Conservation (phyloP, 2,329 filamentous ascomycete species). For the Nemania sp. region DNA sequence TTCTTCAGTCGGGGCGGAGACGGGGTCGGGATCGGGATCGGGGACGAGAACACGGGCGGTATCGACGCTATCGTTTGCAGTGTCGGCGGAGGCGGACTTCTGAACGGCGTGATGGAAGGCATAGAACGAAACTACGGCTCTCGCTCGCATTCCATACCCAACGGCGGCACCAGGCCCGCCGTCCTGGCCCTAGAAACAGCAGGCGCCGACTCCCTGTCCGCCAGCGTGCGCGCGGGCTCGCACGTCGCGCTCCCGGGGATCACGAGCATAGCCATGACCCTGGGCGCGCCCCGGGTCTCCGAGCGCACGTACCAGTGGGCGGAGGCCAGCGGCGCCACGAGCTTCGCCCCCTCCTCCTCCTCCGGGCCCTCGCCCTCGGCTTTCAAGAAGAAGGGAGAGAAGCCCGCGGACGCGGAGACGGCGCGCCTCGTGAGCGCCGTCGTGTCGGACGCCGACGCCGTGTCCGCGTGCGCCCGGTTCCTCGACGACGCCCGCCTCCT, state of each 20-base stretch:
- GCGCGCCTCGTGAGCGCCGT: conserved; percentile 59
- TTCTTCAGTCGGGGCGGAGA: conserved; percentile 39
- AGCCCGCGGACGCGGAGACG: background rate
- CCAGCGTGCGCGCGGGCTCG: conserved; percentile 59
- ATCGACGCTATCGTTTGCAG: conserved; percentile 76
- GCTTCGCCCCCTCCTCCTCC: background rate
- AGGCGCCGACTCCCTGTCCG: conserved; percentile 72
- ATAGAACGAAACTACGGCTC: conserved; percentile 51
- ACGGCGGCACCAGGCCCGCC: conserved; percentile 40
- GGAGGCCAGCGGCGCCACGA: conserved; percentile 32
- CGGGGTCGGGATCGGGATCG: conserved; percentile 30
- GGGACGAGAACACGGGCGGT: conserved; percentile 30
- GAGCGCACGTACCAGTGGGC: conserved; percentile 69
- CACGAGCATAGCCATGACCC: conserved; percentile 73
- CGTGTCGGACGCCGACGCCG: conserved; percentile 76
- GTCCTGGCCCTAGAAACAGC: conserved; percentile 77
- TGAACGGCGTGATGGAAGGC: conserved; percentile 76
- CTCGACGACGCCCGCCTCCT: conserved; percentile 81
- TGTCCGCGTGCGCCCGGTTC: conserved; percentile 74
- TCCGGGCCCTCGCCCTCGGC: background rate
- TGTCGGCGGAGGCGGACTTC: conserved; percentile 79
- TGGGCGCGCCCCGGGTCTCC: conserved; percentile 76
- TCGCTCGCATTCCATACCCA: background rate
- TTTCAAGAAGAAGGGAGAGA: background rate
- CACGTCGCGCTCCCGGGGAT: conserved; percentile 71